phyloP scores from a whole-genome alignment of 2,329 filamentous ascomycete genomes.

The Fusarium sarcochroum region DNA sequence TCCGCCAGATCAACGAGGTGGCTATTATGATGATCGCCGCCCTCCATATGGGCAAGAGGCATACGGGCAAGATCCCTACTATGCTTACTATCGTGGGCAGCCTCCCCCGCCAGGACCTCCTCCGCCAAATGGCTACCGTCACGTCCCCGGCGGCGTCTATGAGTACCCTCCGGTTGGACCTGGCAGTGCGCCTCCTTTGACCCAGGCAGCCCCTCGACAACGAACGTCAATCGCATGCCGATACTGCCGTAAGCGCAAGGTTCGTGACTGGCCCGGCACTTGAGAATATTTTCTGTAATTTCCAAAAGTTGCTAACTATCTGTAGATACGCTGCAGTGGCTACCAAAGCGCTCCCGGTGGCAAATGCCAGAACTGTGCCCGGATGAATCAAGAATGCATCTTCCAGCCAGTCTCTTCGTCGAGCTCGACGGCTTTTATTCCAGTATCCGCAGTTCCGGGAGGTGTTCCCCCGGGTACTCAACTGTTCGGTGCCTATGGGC shows the following conservation, averaged over 20 bases:
- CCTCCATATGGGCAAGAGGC: conserved; percentile 54
- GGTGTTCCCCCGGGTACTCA: conserved; percentile 69
- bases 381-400: conserved; percentile 73
- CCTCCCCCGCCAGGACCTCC: conserved; percentile 49
- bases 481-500: conserved; percentile 70
- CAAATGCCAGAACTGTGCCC: conserved; percentile 72
- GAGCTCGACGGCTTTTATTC: conserved; percentile 70
- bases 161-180: conserved; percentile 54
- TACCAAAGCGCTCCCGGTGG: conserved; percentile 71
- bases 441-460: conserved; percentile 70
- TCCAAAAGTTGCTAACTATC: conserved; percentile 24
- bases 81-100: conserved; percentile 50
- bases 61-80: conserved; percentile 55
- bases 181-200: conserved; percentile 56
- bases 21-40: conserved; percentile 55
- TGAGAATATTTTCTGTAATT: neutral
- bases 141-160: conserved; percentile 50
- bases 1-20: conserved; percentile 57
- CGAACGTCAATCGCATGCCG: conserved; percentile 72
- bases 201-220: conserved; percentile 69
- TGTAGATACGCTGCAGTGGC: conserved; percentile 72
- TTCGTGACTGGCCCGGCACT: conserved; percentile 47
- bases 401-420: conserved; percentile 72
- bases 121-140: conserved; percentile 51
- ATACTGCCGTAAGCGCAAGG: conserved; percentile 74